These are phyloP conservation scores for Pseudocercospora macadamiae DNA, from an alignment of 2,329 filamentous ascomycete species.

Conservation along the genomic window DNA sequence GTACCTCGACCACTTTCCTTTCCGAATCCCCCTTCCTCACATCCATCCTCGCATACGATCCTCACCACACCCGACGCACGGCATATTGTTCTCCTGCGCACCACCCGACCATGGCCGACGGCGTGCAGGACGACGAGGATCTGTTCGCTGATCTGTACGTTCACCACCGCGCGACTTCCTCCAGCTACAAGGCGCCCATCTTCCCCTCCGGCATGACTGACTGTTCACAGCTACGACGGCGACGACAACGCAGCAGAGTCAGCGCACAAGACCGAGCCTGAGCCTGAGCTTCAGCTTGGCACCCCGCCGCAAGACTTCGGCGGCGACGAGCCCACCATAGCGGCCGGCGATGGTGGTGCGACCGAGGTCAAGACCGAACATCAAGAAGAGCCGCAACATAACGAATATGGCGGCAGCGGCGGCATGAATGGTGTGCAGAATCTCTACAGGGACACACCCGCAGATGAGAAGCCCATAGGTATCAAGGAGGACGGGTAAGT, in stretches of 20 bases:
- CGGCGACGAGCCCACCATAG: conserved; percentile 20
- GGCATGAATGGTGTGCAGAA: conserved; percentile 33
- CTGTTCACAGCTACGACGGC: conserved; percentile 44
- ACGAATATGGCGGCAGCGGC: conserved; percentile 10
- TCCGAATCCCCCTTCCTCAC: background rate
- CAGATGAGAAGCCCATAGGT: conserved; percentile 59
- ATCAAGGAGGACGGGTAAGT: conserved; percentile 94
- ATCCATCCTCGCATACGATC: background rate
- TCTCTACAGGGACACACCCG: conserved; percentile 35
- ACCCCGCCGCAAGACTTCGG: conserved; percentile 6
- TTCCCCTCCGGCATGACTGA: conserved; percentile 11
- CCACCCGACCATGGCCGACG: conserved; percentile 69
- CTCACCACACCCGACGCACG: background rate
- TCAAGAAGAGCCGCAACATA: conserved; percentile 19
- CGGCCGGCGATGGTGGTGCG: conserved; percentile 18
- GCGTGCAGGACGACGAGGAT: conserved; percentile 81
- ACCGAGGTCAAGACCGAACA: conserved; percentile 26
- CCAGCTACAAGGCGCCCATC: background rate
- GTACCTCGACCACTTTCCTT: background rate
- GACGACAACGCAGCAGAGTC: conserved; percentile 54
- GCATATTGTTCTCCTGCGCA: background rate
- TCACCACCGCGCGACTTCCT: background rate
- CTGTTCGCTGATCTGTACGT: conserved; percentile 92
- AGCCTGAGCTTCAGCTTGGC: conserved; percentile 12
- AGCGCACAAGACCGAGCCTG: conserved; percentile 24